Base-by-base conservation (phyloP, 2,329 filamentous ascomycete species). In the Aureobasidium musti region DNA sequence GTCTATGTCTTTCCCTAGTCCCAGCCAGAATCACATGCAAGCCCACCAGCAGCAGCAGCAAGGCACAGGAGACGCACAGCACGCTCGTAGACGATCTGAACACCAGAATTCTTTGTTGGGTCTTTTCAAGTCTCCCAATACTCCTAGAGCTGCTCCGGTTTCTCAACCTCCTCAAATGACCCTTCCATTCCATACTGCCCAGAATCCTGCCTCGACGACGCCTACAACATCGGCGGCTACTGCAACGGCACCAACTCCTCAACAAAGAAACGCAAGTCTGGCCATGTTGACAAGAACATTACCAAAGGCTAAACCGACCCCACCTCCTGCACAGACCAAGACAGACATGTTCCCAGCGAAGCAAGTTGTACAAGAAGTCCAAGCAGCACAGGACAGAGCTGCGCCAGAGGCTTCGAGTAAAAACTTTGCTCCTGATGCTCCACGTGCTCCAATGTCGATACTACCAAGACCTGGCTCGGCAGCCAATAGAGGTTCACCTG, bases 61-160 rank as follows among this genome's bases (percentile, higher is more conserved):
- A n/a, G n/a, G n/a, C 23, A 4, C 28, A 17, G 49, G 43, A 39
- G 45, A 60, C 17, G 19, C 35, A 21, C 66, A 64, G n/a, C 59
- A 64, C 6, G 33, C 23, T 23, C 69, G 52, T 33, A 50, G 77
- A 21, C 75, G 76, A 54, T 79, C 73, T 43, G 74, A 76, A 21
- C 81, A 82, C 59, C 80, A 82, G 68, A 77, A 78, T 59, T 75
- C 78, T 8, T 71, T 84, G 26, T 72, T 84, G 28, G 79, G 77
- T 66, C 72, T 84, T 2, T 82, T 84, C 71, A 74, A 75, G 14
- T 72, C 74, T 4, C 73, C 76, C 2, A 70, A 73, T 1, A 70
- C 69, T 19, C 61, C 73, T 19, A 73, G 73, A 52, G 68, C 71
- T 1, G 63, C 68, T 21, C 68, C 57, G 14, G 63, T 63, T 26